A percentile compares a stretch with the other conserved stretches of the same genome.
These are phyloP conservation scores for Penicillium sp. DNA, from an alignment of 2,329 filamentous ascomycete species.

Conservation along the genomic window DNA sequence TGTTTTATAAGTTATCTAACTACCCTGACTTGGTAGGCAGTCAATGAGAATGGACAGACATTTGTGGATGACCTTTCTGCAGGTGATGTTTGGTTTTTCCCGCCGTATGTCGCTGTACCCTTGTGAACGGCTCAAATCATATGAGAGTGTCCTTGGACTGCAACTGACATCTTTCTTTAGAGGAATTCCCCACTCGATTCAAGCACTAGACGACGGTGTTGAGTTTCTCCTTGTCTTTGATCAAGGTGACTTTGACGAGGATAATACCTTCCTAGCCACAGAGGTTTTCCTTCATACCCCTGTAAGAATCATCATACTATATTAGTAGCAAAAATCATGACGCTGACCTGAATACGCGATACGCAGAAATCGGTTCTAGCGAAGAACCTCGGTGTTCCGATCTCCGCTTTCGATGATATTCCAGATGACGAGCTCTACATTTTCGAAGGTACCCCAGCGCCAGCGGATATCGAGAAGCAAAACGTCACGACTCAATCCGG, in stretches of 20 bases:
- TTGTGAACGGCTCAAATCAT: not conserved
- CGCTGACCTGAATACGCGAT: not conserved
- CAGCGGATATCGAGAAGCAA: conserved; percentile 66
- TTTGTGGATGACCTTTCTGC: conserved; percentile 76
- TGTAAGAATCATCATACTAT: conserved; percentile 13
- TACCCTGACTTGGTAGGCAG: conserved; percentile 23
- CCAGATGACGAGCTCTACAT: conserved; percentile 72
- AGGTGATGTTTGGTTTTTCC: conserved; percentile 81
- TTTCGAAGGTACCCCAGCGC: conserved; percentile 67
- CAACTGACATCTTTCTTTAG: conserved; percentile 12
- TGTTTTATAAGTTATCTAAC: not conserved
- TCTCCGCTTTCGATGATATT: conserved; percentile 60
- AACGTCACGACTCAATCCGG: conserved; percentile 60
- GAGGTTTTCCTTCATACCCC: conserved; percentile 57
- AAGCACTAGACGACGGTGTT: conserved; percentile 68
- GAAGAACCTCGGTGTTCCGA: conserved; percentile 55
- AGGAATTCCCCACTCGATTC: conserved; percentile 74
- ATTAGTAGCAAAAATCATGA: not conserved
- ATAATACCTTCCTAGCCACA: conserved; percentile 73
- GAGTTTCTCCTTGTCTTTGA: conserved; percentile 67
- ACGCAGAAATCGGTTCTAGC: conserved; percentile 51
- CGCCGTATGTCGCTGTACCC: conserved; percentile 47
- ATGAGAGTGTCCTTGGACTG: not conserved
- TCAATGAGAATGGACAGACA: conserved; percentile 64
- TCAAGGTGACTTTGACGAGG: conserved; percentile 61